Conservation (phyloP, 192 early-diverging fungal genomes). For the Backusella circina region DNA sequence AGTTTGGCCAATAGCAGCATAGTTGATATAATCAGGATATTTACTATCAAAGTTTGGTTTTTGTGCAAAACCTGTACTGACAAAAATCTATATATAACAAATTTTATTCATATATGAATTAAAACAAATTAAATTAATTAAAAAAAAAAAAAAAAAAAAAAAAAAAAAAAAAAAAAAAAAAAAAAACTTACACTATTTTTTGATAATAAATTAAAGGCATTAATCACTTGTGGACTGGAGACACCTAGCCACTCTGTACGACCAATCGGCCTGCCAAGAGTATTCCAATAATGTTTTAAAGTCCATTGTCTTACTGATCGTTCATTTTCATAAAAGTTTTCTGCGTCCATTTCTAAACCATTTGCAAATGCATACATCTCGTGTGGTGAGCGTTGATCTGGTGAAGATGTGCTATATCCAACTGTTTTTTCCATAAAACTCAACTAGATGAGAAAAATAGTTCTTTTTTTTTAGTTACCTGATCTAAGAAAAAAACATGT, state of each 20-base stretch:
- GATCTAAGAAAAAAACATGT: no score
- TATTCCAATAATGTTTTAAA: conserved; percentile 11
- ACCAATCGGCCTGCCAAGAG: conserved; percentile 25
- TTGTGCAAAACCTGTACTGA: conserved; percentile 7
- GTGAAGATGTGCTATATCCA: conserved; percentile 58
- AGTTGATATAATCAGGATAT: conserved; percentile 62
- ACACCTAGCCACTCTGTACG: conserved; percentile 2
- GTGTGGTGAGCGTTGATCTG: conserved; percentile 32
- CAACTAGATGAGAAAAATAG: not conserved
- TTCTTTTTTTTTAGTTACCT: not conserved
- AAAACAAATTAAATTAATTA: not conserved
- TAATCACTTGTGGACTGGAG: not conserved
- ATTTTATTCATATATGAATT: not conserved
- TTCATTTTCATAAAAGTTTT: conserved; percentile 63
- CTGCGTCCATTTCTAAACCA: not conserved
- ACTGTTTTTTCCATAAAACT: not conserved
- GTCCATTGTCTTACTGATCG: conserved; percentile 44
- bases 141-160: not conserved
- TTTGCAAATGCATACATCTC: not conserved
- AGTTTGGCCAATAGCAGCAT: conserved; percentile 63
- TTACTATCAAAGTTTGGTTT: conserved; percentile 44
- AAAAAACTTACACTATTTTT: conserved; percentile 9
- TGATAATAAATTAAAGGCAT: conserved; percentile 13
- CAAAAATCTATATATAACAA: conserved; percentile 12
- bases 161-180: not conserved